These are phyloP conservation scores for Phaseolus coccineus DNA, from an alignment of 331 rosid species.

Conservation along the genomic window DNA sequence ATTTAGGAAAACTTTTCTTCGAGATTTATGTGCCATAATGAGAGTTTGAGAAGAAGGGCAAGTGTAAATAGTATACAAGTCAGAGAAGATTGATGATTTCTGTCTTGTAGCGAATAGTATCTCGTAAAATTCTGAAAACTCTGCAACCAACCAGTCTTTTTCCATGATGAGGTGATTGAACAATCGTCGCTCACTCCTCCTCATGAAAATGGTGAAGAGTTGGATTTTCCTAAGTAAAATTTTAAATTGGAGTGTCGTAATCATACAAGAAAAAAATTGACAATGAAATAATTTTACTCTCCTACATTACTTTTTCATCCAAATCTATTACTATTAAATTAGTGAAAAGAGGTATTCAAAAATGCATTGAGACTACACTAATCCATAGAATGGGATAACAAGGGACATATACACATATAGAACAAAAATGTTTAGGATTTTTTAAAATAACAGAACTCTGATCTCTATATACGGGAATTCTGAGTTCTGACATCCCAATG, in stretches of 20 bases:
- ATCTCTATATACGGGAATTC: conserved; percentile 28
- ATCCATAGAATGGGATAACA: not conserved
- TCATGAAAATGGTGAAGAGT: not conserved
- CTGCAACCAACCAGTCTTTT: not conserved
- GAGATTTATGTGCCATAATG: not conserved
- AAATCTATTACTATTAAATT: too few relatives aligned
- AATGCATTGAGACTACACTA: not conserved
- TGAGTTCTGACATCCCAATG: conserved; percentile 34
- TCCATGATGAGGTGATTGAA: conserved; percentile 4
- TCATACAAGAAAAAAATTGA: not conserved
- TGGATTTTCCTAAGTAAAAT: not conserved
- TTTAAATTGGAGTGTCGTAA: not conserved
- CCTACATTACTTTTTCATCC: not conserved
- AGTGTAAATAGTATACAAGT: not conserved
- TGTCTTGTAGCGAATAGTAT: conserved; percentile 17
- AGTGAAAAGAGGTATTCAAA: not conserved
- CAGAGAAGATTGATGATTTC: not conserved
- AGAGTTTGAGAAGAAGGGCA: conserved; percentile 5
- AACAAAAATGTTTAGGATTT: not conserved
- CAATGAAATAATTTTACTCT: not conserved
- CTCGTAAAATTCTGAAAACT: conserved; percentile 8
- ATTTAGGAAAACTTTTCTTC: not conserved
- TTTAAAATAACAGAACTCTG: not conserved
- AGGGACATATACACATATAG: not conserved
- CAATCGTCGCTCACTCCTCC: not conserved